Evolutionary conservation across 2,329 filamentous ascomycete species (phyloP).

Genomic region (Cryphonectria naterciae): DNA sequence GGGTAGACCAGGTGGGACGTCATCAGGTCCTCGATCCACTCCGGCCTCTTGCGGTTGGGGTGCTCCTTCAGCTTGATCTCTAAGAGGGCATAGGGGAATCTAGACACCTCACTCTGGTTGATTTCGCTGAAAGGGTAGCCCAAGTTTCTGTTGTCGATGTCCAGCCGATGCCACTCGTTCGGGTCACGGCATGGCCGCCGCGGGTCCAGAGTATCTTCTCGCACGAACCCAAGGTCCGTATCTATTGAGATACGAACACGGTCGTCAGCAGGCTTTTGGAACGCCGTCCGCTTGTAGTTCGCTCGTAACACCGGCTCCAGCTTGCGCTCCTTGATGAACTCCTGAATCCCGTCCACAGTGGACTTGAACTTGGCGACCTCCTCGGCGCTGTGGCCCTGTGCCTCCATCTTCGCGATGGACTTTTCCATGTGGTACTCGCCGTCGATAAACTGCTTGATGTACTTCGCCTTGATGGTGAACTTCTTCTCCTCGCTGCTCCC

Average conservation of each 20-base stretch:
- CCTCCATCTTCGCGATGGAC: slow-evolving; percentile 82
- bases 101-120: slow-evolving; percentile 86
- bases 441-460: slow-evolving; percentile 83
- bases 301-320: slow-evolving; percentile 86
- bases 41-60: slow-evolving; percentile 67
- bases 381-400: slow-evolving; percentile 68
- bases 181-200: slow-evolving; percentile 89
- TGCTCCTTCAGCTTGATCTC: slow-evolving; percentile 87
- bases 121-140: slow-evolving; percentile 86
- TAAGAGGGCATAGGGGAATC: slow-evolving; percentile 87
- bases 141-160: slow-evolving; percentile 84
- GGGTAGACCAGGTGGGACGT: slow-evolving; percentile 89
- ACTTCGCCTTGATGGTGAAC: slow-evolving; percentile 91
- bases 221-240: slow-evolving; percentile 87
- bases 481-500: slow-evolving; percentile 78
- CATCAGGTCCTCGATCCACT: slow-evolving; percentile 93
- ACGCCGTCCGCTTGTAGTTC: slow-evolving; percentile 92
- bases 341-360: slow-evolving; percentile 76
- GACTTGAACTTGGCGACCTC: slow-evolving; percentile 71
- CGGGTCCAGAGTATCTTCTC: slow-evolving; percentile 74
- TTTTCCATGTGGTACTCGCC: slow-evolving; percentile 93
- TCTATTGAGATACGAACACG: slow-evolving; percentile 91
- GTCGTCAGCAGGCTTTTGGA: slow-evolving; percentile 93
- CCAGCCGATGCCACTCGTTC: slow-evolving; percentile 84
- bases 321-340: slow-evolving; percentile 75